These are phyloP conservation scores for Fusarium sp. DNA, from an alignment of 2,329 filamentous ascomycete genomes.

Conservation along the genomic window DNA sequence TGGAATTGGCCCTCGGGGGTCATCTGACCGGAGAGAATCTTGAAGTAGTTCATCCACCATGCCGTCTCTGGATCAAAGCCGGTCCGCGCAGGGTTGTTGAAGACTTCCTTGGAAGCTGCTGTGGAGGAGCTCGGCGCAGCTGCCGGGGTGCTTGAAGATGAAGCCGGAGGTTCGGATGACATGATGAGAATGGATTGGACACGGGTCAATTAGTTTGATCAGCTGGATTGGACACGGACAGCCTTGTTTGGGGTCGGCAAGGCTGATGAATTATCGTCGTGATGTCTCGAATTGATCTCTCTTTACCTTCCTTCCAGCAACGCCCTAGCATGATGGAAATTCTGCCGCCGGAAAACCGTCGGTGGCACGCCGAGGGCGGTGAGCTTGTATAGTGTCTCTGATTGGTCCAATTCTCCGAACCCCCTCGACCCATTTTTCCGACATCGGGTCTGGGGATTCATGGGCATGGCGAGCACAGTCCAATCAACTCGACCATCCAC, in stretches of 20 bases:
- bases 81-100: conserved; percentile 70
- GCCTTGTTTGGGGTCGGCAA: neutral
- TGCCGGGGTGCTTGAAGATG: conserved; percentile 24
- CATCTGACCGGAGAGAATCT: conserved; percentile 79
- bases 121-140: conserved; percentile 26
- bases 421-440: conserved; percentile 10
- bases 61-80: conserved; percentile 70
- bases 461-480: conserved; percentile 25
- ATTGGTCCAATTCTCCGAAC: conserved; percentile 15
- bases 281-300: conserved; percentile 22
- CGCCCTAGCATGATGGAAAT: conserved; percentile 12
- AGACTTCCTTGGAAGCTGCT: conserved; percentile 50
- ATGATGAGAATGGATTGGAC: conserved; percentile 8
- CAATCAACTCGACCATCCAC: conserved; percentile 35
- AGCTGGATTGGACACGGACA: neutral
- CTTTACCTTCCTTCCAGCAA: conserved; percentile 28
- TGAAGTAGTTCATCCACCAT: conserved; percentile 88
- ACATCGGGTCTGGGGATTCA: conserved; percentile 35
- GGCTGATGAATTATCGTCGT: conserved; percentile 4
- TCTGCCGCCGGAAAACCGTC: conserved; percentile 21
- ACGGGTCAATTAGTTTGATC: neutral
- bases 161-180: conserved; percentile 30
- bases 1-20: conserved; percentile 74
- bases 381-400: neutral
- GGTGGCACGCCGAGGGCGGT: conserved; percentile 32